Evolutionary conservation across 2,329 filamentous ascomycete genomes (phyloP).

Genomic region (Alternaria novae-zelandiae): DNA sequence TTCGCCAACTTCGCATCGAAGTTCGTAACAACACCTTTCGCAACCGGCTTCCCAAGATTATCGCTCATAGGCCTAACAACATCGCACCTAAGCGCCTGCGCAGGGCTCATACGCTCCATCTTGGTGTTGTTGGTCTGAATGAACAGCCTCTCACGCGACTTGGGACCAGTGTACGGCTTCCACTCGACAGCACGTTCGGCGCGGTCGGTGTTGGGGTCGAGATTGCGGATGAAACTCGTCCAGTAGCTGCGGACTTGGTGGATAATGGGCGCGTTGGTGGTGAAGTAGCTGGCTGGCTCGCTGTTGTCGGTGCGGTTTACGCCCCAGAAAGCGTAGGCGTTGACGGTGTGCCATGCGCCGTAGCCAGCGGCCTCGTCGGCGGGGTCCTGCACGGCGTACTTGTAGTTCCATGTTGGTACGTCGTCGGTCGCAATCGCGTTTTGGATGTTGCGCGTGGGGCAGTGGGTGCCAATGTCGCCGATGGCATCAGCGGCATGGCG

Average conservation of each 20-base stretch:
- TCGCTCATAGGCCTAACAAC: slow-evolving; percentile 15
- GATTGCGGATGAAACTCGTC: slow-evolving; percentile 72
- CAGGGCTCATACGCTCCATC: slow-evolving; percentile 47
- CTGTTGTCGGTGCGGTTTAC: slow-evolving; percentile 59
- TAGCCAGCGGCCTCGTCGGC: slow-evolving; percentile 59
- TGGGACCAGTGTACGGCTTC: slow-evolving; percentile 52
- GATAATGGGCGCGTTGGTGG: slow-evolving; percentile 64
- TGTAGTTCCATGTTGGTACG: slow-evolving; percentile 68
- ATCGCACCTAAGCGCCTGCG: slow-evolving; percentile 15
- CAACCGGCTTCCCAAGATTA: slow-evolving; percentile 13
- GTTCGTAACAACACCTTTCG: slow-evolving; percentile 10
- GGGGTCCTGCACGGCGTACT: slow-evolving; percentile 70
- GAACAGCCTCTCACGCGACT: slow-evolving; percentile 36
- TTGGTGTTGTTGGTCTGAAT: slow-evolving; percentile 49
- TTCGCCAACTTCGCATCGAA: slow-evolving; percentile 8
- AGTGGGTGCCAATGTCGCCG: slow-evolving; percentile 70
- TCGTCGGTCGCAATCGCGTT: slow-evolving; percentile 48
- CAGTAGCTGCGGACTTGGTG: slow-evolving; percentile 73
- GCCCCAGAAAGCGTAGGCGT: slow-evolving; percentile 72
- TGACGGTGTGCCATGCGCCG: slow-evolving; percentile 72
- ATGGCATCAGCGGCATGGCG: slow-evolving; percentile 64
- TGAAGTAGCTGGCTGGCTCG: slow-evolving; percentile 63
- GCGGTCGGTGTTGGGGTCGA: slow-evolving; percentile 69
- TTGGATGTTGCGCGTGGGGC: slow-evolving; percentile 65
- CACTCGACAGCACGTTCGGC: slow-evolving; percentile 58